Evolutionary conservation across 768 basidiomycete species (phyloP).

Genomic region (Pulveroboletus ravenelii): DNA sequence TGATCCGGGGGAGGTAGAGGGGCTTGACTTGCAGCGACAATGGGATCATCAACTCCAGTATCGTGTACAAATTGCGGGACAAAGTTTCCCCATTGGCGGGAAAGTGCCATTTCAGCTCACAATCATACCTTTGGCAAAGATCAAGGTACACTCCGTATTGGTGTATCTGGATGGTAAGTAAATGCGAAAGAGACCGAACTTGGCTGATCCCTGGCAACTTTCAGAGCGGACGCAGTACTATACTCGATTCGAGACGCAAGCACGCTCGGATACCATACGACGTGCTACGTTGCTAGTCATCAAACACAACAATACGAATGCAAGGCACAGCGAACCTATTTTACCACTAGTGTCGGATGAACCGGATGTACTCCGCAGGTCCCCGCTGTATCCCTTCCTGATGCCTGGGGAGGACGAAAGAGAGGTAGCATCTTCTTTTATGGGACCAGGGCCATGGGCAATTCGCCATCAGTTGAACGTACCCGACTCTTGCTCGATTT

Average conservation of each 20-base stretch:
- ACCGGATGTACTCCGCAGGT: constrained; percentile 53
- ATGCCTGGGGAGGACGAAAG: constrained; percentile 47
- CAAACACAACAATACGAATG: constrained; percentile 37
- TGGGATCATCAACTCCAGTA: constrained; percentile 92
- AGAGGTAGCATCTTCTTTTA: constrained; percentile 53
- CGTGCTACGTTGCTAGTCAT: constrained; percentile 62
- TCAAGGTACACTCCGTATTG: constrained; percentile 71
- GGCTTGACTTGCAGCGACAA: constrained; percentile 77
- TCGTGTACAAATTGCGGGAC: constrained; percentile 65
- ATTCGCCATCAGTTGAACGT: constrained; percentile 66
- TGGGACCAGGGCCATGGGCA: constrained; percentile 86
- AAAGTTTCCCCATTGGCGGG: constrained; percentile 81
- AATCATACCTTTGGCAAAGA: constrained; percentile 77
- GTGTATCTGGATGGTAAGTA: constrained; percentile 76
- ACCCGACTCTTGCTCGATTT: constrained; percentile 53
- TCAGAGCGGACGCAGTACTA: constrained; percentile 76
- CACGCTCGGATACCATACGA: constrained; percentile 61
- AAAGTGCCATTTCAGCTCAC: constrained; percentile 74
- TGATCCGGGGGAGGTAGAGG: constrained; percentile 59
- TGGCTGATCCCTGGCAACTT: not conserved
- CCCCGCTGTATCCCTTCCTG: constrained; percentile 57
- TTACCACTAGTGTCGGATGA: constrained; percentile 77
- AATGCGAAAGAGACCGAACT: not conserved
- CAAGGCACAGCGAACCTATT: constrained; percentile 53
- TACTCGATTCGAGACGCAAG: constrained; percentile 59